These are phyloP conservation scores for Tolypocladium ovalisporum DNA, from an alignment of 2,329 filamentous ascomycete genomes.

Conservation along the genomic window DNA sequence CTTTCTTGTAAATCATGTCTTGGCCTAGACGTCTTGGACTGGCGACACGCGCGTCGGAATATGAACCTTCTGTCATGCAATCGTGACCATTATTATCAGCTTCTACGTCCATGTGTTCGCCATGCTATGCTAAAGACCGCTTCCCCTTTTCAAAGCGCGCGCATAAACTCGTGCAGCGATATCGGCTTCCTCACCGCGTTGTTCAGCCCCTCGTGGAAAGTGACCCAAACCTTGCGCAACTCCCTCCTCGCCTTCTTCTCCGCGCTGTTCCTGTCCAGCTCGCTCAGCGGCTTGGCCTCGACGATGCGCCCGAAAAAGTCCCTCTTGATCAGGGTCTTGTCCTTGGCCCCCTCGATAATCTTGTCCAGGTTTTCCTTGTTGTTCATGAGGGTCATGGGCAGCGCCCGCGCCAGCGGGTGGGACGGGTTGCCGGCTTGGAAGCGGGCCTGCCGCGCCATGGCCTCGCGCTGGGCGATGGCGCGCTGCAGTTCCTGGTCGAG, in stretches of 20 bases:
- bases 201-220: slow-evolving; percentile 79
- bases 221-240: slow-evolving; percentile 66
- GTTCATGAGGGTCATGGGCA: slow-evolving; percentile 7
- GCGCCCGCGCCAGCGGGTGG: slow-evolving; percentile 13
- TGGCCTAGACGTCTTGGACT: neutral
- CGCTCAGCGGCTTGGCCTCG: slow-evolving; percentile 25
- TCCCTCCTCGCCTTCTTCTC: slow-evolving; percentile 28
- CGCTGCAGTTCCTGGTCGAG: slow-evolving; percentile 82
- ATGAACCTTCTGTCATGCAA: neutral
- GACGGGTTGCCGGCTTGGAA: slow-evolving; percentile 37
- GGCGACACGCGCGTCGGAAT: neutral
- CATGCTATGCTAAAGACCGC: neutral
- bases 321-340: slow-evolving; percentile 43
- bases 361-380: slow-evolving; percentile 26
- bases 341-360: slow-evolving; percentile 16
- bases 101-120: neutral
- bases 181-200: slow-evolving; percentile 89
- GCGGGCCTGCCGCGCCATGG: slow-evolving; percentile 53
- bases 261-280: slow-evolving; percentile 27
- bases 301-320: slow-evolving; percentile 82
- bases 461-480: slow-evolving; percentile 56
- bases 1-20: neutral
- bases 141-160: slow-evolving; percentile 42
- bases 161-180: slow-evolving; percentile 67
- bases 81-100: neutral